phyloP scores from a whole-genome alignment of 495 filamentous ascomycete genomes.

The Lichina pygmaea region DNA sequence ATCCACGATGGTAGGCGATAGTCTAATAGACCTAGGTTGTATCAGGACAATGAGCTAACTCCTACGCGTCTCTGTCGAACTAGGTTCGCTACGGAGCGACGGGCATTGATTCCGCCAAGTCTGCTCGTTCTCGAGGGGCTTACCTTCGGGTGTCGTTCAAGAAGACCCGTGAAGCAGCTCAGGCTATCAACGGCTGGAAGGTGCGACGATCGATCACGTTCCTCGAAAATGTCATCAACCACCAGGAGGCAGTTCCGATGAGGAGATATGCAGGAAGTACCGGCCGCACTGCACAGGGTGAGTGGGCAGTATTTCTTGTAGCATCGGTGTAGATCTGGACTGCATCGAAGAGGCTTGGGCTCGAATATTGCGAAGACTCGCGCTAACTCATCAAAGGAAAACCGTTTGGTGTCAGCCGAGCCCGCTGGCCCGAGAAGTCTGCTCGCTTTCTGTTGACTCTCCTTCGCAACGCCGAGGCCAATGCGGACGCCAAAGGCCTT shows the following conservation, averaged over 20 bases:
- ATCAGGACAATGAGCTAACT: too few relatives aligned
- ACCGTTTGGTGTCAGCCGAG: constrained; percentile 86
- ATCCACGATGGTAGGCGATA: too few relatives aligned
- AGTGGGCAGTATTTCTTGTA: constrained; percentile 14
- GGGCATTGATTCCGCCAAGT: constrained; percentile 68
- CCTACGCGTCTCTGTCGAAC: neutral
- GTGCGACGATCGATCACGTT: constrained; percentile 75
- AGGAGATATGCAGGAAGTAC: constrained; percentile 83
- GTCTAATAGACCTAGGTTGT: too few relatives aligned
- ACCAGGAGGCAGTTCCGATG: constrained; percentile 93
- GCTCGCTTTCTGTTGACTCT: constrained; percentile 91
- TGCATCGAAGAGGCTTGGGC: neutral
- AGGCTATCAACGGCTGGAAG: constrained; percentile 99
- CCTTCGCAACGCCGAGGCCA: constrained; percentile 97
- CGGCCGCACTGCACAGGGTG: constrained; percentile 88
- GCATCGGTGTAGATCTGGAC: neutral
- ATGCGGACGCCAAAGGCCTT: constrained; percentile 96
- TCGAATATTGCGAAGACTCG: neutral
- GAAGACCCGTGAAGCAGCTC: constrained; percentile 98
- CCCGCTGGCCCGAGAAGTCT: constrained; percentile 97
- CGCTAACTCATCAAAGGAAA: constrained; percentile 37
- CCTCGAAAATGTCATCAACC: constrained; percentile 86
- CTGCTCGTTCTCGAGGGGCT: constrained; percentile 85
- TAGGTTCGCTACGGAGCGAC: constrained; percentile 97
- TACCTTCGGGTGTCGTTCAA: constrained; percentile 99